Conservation (phyloP, 1,284 basidiomycete species). For the Lignosus rhinocerotis region DNA sequence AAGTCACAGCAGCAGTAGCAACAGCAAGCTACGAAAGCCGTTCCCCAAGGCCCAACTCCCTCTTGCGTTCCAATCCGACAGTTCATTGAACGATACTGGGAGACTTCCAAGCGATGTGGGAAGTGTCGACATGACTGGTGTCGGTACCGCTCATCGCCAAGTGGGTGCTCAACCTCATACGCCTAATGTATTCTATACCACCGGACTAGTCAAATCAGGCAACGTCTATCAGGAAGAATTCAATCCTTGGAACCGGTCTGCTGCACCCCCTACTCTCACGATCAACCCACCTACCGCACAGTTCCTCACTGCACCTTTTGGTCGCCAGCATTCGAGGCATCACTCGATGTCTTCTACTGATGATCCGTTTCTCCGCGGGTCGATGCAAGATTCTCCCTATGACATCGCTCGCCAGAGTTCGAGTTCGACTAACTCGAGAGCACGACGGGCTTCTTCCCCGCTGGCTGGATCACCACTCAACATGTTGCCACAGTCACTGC, state of each 20-base stretch:
- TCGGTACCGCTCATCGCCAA: slow-evolving; percentile 46
- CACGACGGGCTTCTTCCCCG: slow-evolving; percentile 18
- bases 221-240: slow-evolving; percentile 18
- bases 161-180: slow-evolving; percentile 39
- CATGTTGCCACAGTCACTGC: slow-evolving; percentile 7
- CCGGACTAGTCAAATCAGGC: slow-evolving; percentile 15
- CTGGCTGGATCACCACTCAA: slow-evolving; percentile 1
- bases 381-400: slow-evolving; percentile 14
- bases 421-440: slow-evolving; percentile 12
- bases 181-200: slow-evolving; percentile 43
- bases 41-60: slow-evolving; percentile 26
- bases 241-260: slow-evolving; percentile 22
- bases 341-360: slow-evolving; percentile 17
- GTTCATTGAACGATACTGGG: slow-evolving; percentile 13
- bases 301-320: slow-evolving; percentile 8
- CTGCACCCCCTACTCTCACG: slow-evolving; percentile 1
- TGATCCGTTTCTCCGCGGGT: slow-evolving; percentile 10
- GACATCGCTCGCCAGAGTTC: slow-evolving; percentile 18
- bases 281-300: slow-evolving; percentile 4
- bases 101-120: slow-evolving; percentile 43
- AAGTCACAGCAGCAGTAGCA: slow-evolving; percentile 15
- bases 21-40: slow-evolving; percentile 26
- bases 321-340: slow-evolving; percentile 15
- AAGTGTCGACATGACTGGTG: slow-evolving; percentile 50
- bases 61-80: slow-evolving; percentile 23